Percentiles rank a stretch among this genome's conserved stretches.
Evolutionary conservation across 1,284 basidiomycete genomes (phyloP).

Genomic region (Takashimella tepidaria): DNA sequence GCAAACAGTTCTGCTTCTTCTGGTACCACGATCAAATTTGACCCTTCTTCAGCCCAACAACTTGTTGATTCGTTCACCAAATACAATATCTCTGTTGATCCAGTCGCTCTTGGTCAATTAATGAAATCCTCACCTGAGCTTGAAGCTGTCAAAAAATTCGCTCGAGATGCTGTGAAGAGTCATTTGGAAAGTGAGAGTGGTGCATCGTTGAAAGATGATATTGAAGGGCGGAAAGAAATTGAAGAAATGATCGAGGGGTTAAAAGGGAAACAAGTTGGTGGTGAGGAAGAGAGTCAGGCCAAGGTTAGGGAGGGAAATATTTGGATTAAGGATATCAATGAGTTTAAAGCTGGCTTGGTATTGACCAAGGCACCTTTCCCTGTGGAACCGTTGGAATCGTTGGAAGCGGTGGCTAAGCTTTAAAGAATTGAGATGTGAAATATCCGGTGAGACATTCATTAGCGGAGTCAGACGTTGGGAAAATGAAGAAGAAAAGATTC

Average conservation of each 20-base stretch:
- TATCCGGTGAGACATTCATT: too few relatives aligned
- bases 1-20: slow-evolving; percentile 45
- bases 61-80: slow-evolving; percentile 58
- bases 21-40: slow-evolving; percentile 53
- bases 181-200: slow-evolving; percentile 23
- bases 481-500: too few relatives aligned
- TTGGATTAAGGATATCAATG: slow-evolving; percentile 62
- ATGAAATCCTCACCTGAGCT: slow-evolving; percentile 53
- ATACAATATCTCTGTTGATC: slow-evolving; percentile 55
- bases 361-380: slow-evolving; percentile 49
- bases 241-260: slow-evolving; percentile 56
- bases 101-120: slow-evolving; percentile 50
- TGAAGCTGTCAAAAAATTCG: slow-evolving; percentile 55
- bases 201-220: slow-evolving; percentile 46
- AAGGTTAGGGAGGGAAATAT: slow-evolving; percentile 54
- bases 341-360: slow-evolving; percentile 62
- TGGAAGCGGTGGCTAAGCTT: slow-evolving; percentile 30
- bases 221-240: slow-evolving; percentile 57
- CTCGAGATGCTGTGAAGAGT: slow-evolving; percentile 53
- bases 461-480: too few relatives aligned
- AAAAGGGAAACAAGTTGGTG: slow-evolving; percentile 45
- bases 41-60: slow-evolving; percentile 59
- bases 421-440: too few relatives aligned
- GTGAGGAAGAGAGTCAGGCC: slow-evolving; percentile 37
- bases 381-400: slow-evolving; percentile 41